phyloP scores from a whole-genome alignment of 2,329 filamentous ascomycete genomes.

The Aspergillus tanneri region DNA sequence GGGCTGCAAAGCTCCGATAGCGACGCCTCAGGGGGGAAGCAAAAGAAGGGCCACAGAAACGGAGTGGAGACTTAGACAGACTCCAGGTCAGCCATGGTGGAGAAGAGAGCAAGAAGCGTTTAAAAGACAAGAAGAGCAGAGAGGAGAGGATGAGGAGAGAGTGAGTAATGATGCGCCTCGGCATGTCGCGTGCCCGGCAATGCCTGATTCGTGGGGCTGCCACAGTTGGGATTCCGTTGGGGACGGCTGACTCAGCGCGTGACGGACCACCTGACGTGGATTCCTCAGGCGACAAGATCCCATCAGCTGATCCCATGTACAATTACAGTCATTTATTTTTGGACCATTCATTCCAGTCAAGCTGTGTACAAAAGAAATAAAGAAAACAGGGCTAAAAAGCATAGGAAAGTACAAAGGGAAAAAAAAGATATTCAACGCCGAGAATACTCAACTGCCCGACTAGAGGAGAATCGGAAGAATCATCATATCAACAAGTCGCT shows the following conservation, averaged over 20 bases:
- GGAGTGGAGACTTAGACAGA: conserved; percentile 5
- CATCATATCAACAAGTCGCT: too few relatives aligned
- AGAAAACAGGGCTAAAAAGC: conserved; percentile 9
- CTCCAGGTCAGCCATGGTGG: conserved; percentile 16
- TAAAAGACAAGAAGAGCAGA: conserved; percentile 10
- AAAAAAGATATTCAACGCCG: conserved; percentile 2
- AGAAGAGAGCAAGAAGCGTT: conserved; percentile 15
- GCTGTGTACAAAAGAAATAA: neutral
- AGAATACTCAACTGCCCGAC: neutral
- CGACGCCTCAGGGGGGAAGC: neutral
- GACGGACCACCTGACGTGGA: neutral
- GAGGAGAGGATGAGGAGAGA: conserved; percentile 3
- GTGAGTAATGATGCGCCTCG: conserved; percentile 8
- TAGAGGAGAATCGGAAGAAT: too few relatives aligned
- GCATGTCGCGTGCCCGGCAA: conserved; percentile 15
- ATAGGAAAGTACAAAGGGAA: conserved; percentile 27
- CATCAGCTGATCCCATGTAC: neutral
- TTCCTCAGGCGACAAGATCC: neutral
- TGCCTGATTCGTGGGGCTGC: conserved; percentile 20
- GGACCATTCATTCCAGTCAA: neutral
- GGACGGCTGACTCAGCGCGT: conserved; percentile 9
- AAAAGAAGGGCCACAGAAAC: neutral
- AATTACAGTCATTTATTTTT: neutral
- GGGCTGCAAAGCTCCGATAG: neutral
- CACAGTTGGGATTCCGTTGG: conserved; percentile 17